Evolutionary conservation across 495 filamentous ascomycete genomes (phyloP), one percentile per base, ranked within the genome.

Genomic region (Neurospora africana): DNA sequence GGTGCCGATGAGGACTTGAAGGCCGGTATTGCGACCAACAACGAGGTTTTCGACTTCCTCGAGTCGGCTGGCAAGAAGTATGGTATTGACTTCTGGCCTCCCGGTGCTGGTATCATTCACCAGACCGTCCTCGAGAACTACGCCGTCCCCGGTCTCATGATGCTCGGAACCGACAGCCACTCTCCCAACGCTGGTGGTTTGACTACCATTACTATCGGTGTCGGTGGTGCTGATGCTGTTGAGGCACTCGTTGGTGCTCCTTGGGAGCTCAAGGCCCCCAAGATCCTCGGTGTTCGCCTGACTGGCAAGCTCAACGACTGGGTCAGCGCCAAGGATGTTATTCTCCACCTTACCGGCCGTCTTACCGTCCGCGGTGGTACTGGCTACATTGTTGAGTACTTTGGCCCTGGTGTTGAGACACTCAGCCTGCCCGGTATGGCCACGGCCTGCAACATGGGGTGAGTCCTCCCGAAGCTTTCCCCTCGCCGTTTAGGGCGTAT

Each of bases 91-190:
- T 99, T 99, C 81, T 99, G 95, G 95, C 93, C 95, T 3, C 95
- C 95, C 0, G 96, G 96, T 69, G 95, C 95, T n/a, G 95, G 95
- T 73, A 99, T 99, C 73, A 99, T 99, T 75, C 95, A 99, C 83
- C 95, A 99, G 86, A 96, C 92, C 72, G 95, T 99, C 58, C 84
- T 99, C 76, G 95, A 99, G 85, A 98, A 98, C 82, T 99, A 99
- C 79, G 92, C 95, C n/a, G 90, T 93, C 5, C 95, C 95, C 5
- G 95, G 95, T 65, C 80, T 98, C 77, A 98, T 99, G 95, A 97
- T 98, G 94, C 87, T 99, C n/a, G 95, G 95, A 72, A 99, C 95
- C 41, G 95, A 99, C 81, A 97, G 94, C 78, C 95, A 98, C 83
- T 98, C 95, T 36, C 95, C 95, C 27, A 98, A 99, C 80, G 95